Evolutionary conservation across 2,329 filamentous ascomycete genomes (phyloP).

Genomic region (Cadophora gregata): DNA sequence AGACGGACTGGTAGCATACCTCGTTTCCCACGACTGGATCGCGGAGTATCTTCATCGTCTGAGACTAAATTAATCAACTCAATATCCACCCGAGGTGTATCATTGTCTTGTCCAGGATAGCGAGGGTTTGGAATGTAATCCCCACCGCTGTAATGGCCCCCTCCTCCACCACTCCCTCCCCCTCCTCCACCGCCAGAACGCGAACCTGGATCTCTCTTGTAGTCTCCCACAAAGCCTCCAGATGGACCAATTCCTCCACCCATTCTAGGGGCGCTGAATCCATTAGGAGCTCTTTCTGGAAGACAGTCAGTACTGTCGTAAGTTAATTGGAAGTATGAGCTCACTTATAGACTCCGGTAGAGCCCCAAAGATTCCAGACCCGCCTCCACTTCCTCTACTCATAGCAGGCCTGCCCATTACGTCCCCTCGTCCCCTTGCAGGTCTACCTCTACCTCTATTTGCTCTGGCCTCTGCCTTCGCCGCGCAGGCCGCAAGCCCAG

Average conservation of each 20-base stretch:
- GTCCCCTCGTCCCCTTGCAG: conserved; percentile 42
- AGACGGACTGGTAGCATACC: conserved; percentile 41
- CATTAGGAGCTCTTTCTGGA: conserved; percentile 15
- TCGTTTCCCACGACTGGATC: neutral
- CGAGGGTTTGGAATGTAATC: conserved; percentile 31
- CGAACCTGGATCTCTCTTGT: conserved; percentile 20
- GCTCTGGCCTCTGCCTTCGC: conserved; percentile 31
- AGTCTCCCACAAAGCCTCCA: conserved; percentile 25
- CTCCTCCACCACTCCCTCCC: conserved; percentile 21
- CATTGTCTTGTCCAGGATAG: conserved; percentile 41
- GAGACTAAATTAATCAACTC: conserved; percentile 39
- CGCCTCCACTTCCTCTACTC: conserved; percentile 20
- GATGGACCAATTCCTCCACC: conserved; percentile 17
- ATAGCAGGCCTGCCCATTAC: conserved; percentile 40
- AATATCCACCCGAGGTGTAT: conserved; percentile 40
- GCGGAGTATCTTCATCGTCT: conserved; percentile 30
- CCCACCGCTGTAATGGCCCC: conserved; percentile 9
- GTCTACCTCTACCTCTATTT: conserved; percentile 33
- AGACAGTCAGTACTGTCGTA: neutral
- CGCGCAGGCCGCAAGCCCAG: conserved; percentile 24
- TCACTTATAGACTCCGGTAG: conserved; percentile 37
- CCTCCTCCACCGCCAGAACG: conserved; percentile 19
- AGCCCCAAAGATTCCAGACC: conserved; percentile 35
- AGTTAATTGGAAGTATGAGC: conserved; percentile 16
- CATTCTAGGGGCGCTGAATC: conserved; percentile 12